A percentile compares a stretch with the other conserved stretches of the same genome.
Evolutionary conservation across 352 stramenopile species (phyloP).

Genomic region (Pythium biforme): DNA sequence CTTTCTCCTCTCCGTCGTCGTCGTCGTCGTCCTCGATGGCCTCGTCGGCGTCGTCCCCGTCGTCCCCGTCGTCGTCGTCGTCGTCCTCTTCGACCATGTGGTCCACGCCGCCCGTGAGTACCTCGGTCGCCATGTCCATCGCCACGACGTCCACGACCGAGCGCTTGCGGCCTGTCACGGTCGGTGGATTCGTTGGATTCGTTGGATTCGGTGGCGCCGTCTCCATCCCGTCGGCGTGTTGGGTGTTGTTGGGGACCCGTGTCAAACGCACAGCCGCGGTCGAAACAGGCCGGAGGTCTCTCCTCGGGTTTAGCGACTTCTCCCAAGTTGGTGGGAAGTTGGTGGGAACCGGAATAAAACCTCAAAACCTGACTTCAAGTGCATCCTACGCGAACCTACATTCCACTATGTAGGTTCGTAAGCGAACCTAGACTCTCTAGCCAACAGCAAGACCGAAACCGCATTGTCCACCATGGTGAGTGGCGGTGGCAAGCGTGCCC

Average conservation of each 20-base stretch:
- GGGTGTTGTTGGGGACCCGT: constrained; percentile 2
- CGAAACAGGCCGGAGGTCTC: too few species aligned
- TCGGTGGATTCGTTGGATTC: neutral
- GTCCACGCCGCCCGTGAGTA: constrained; percentile 15
- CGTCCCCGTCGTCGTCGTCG: neutral
- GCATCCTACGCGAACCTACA: too few species aligned
- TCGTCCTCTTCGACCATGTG: constrained; percentile 3
- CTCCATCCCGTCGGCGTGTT: constrained; percentile 9
- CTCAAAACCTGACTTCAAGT: constrained; percentile 21
- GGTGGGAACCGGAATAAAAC: neutral
- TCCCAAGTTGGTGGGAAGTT: neutral
- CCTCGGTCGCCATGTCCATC: constrained; percentile 11
- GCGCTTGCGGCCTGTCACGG: constrained; percentile 18
- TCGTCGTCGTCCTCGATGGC: constrained; percentile 14
- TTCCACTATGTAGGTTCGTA: too few species aligned
- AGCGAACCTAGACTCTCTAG: neutral
- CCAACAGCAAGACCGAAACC: neutral
- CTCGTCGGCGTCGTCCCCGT: neutral
- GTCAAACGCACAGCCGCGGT: too few species aligned
- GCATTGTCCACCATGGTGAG: constrained; percentile 49
- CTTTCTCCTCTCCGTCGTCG: constrained; percentile 10
- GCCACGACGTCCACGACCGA: neutral
- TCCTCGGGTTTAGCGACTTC: constrained; percentile 31
- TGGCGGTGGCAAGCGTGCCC: constrained; percentile 49
- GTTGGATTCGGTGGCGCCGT: neutral